Percentiles rank a stretch among this genome's conserved stretches.
These are phyloP conservation scores for Phaeotremella skinneri DNA, from an alignment of 768 basidiomycete genomes.

Conservation along the genomic window DNA sequence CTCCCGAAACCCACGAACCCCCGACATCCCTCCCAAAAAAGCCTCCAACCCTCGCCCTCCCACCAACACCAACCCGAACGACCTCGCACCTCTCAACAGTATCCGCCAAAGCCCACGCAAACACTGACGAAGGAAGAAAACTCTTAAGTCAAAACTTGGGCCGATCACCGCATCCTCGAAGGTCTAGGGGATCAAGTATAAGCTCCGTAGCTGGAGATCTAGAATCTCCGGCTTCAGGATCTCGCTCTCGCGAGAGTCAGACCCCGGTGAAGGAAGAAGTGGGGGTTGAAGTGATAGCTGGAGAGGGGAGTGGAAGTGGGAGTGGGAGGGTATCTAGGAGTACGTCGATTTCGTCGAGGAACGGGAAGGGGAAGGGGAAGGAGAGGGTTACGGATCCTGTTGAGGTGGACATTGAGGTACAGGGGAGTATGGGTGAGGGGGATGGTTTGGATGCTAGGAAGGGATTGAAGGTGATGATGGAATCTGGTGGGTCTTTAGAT, in stretches of 20 bases:
- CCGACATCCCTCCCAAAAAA: background rate
- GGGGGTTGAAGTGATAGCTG: background rate
- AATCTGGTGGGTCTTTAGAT: too few species aligned
- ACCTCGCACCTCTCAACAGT: slow-evolving; percentile 31
- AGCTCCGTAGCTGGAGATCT: background rate
- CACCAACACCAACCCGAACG: slow-evolving; percentile 26
- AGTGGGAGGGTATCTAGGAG: background rate
- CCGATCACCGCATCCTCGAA: background rate
- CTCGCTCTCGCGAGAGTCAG: background rate
- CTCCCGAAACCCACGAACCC: background rate
- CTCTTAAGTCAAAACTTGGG: slow-evolving; percentile 5
- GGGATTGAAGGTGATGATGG: slow-evolving; percentile 26
- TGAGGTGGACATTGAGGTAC: slow-evolving; percentile 8
- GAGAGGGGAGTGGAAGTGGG: background rate
- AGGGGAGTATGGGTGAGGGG: slow-evolving; percentile 20
- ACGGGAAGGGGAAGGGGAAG: slow-evolving; percentile 21
- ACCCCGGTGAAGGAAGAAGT: background rate
- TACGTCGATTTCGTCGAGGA: slow-evolving; percentile 12
- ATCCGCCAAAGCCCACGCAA: slow-evolving; percentile 20
- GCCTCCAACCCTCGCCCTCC: slow-evolving; percentile 8
- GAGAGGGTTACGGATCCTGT: slow-evolving; percentile 20
- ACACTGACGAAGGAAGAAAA: slow-evolving; percentile 1
- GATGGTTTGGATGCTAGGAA: slow-evolving; percentile 10
- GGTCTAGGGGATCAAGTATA: background rate
- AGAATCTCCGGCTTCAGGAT: background rate